Evolutionary conservation across 2,329 filamentous ascomycete genomes (phyloP), one percentile per base, ranked within the genome.

Genomic region (Dothiorella sarmentorum): DNA sequence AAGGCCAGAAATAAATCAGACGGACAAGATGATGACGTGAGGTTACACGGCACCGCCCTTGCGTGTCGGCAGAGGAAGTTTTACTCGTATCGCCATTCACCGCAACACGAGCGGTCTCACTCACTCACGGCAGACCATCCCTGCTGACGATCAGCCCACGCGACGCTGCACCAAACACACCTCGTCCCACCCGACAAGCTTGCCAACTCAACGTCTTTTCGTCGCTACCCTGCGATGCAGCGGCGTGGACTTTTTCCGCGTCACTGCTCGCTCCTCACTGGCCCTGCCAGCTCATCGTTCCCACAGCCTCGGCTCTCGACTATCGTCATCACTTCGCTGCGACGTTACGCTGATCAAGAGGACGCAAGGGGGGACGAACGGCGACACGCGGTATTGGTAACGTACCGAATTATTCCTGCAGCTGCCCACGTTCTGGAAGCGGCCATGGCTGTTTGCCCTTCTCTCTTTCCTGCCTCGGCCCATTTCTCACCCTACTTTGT

Each of bases 351-450:
- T 20, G 18, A n/a, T 5, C 6, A 2, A 17, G n/a, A 2, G n/a
- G n/a, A 53, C 37, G 35, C 33, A 53, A 40, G 49, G 24, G 31
- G 35, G 22, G 18, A n/a, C 7, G 7, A 22, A 27, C 22, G 29
- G 15, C 22, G 22, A 40, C 49, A 29, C 22, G 49, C 49, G 49
- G 33, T 18, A 38, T 27, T 15, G 49, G 35, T 37, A 7, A 13
- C 15, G 45, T 31, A 24, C 11, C 27, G 11, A 31, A 33, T 13
- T 3, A 10, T 9, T 31, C 9, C 45, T 51, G 45, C 45, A 37
- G 45, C 47, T 27, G 20, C 26, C 49, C 49, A 53, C 49, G 49
- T 53, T 53, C 49, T 53, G 49, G 49, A 53, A 53, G 49, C 4
- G 49, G 15, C 47, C 31, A 31, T 13, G 6, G 26, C n/a, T 51